Conservation (phyloP, 2,329 filamentous ascomycete genomes). For the Scedosporium dehoogii region DNA sequence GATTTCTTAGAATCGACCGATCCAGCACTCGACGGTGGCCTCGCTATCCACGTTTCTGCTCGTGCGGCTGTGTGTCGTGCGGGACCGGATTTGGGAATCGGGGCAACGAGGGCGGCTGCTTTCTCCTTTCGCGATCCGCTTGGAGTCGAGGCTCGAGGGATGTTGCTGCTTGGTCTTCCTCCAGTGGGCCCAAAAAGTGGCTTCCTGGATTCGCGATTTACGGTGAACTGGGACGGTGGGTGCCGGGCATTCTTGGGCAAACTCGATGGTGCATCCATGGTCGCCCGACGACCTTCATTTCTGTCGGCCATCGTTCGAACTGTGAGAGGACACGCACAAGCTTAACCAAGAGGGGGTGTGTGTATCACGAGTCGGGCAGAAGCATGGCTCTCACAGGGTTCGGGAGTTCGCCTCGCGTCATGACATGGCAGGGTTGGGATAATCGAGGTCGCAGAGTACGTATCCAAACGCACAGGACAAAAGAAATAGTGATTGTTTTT, state of each 20-base stretch:
- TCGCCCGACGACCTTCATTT: background rate
- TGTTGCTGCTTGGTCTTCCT: background rate
- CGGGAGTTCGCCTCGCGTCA: conserved; percentile 2
- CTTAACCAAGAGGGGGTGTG: background rate
- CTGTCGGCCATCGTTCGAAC: background rate
- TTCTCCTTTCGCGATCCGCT: background rate
- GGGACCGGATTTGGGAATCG: background rate
- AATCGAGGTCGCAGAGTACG: background rate
- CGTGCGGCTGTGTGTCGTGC: background rate
- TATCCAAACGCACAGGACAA: background rate
- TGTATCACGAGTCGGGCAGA: conserved; percentile 3
- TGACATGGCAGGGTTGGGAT: background rate
- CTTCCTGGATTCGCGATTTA: conserved; percentile 15
- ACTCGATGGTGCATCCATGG: background rate
- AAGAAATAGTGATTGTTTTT: background rate
- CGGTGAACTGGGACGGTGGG: conserved; percentile 7
- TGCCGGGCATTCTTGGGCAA: background rate
- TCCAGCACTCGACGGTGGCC: background rate
- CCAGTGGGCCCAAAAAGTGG: conserved; percentile 3
- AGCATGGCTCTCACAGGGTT: conserved; percentile 3
- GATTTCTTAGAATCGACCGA: background rate
- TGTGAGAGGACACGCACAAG: conserved; percentile 6
- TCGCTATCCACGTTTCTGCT: background rate
- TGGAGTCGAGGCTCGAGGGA: background rate
- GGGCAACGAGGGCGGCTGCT: background rate